Conservation (phyloP, 306 rosid species). For the Acacia crassicarpa region DNA sequence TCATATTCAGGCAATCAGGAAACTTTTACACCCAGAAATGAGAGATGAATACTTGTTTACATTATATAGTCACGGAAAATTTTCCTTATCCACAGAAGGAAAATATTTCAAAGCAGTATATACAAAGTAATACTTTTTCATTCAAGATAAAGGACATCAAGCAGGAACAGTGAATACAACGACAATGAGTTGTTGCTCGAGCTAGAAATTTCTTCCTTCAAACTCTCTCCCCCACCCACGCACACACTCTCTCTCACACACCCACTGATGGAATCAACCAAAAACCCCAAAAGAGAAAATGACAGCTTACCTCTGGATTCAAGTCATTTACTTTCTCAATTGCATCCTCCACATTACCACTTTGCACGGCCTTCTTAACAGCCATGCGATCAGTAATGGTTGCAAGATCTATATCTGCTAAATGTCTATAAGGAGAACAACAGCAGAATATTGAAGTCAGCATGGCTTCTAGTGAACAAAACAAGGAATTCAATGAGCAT, state of each 20-base stretch:
- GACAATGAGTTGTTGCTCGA: neutral
- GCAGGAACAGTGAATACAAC: neutral
- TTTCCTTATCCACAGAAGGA: neutral
- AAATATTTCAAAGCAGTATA: neutral
- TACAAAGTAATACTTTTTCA: neutral
- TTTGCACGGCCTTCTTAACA: slow-evolving; percentile 93
- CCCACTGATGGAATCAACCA: neutral
- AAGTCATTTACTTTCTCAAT: slow-evolving; percentile 95
- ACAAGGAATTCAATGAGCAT: slow-evolving; percentile 6
- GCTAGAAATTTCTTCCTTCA: neutral
- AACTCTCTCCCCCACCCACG: neutral
- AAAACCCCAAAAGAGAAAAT: neutral
- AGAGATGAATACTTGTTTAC: neutral
- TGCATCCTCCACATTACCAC: slow-evolving; percentile 96
- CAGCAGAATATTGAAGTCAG: slow-evolving; percentile 1
- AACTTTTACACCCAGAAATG: neutral
- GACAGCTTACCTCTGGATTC: slow-evolving; percentile 79
- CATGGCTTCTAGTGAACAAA: neutral
- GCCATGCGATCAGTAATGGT: slow-evolving; percentile 98
- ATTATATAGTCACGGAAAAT: neutral
- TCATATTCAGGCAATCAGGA: neutral
- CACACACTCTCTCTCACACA: neutral
- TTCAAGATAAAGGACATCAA: neutral
- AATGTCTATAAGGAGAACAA: slow-evolving; percentile 50
- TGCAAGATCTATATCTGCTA: slow-evolving; percentile 94